phyloP scores from a whole-genome alignment of 495 filamentous ascomycete genomes.

The Aspergillus panamensis region DNA sequence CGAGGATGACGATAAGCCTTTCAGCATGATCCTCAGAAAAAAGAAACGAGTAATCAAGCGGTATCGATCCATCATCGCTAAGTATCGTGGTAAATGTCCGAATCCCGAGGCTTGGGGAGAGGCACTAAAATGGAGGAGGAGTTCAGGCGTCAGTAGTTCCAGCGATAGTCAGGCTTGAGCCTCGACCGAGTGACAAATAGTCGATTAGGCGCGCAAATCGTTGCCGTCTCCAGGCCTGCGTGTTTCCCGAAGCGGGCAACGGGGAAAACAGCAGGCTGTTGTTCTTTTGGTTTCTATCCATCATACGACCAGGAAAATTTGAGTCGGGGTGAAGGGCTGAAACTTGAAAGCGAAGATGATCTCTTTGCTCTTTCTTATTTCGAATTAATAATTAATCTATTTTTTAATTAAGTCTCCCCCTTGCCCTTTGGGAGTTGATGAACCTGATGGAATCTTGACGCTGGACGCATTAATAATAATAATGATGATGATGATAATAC shows the following conservation, averaged over 20 bases:
- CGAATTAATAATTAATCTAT: too few relatives aligned
- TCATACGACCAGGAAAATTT: not conserved
- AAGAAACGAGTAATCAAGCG: constrained; percentile 9
- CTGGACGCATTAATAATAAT: not conserved
- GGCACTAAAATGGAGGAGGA: not conserved
- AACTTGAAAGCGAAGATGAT: too few relatives aligned
- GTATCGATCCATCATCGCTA: too few relatives aligned
- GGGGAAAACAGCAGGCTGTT: not conserved
- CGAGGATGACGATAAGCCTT: constrained; percentile 10
- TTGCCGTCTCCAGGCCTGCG: constrained; percentile 10
- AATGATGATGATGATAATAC: too few relatives aligned
- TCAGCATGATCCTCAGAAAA: constrained; percentile 16
- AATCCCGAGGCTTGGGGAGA: not conserved
- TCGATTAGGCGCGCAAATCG: constrained; percentile 6
- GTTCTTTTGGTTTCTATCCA: not conserved
- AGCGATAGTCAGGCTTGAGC: constrained; percentile 17
- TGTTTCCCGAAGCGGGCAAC: constrained; percentile 11
- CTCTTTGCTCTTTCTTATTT: too few relatives aligned
- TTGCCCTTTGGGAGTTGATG: too few relatives aligned
- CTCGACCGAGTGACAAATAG: constrained; percentile 16
- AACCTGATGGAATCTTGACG: too few relatives aligned
- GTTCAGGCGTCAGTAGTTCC: constrained; percentile 11
- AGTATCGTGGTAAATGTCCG: constrained; percentile 10
- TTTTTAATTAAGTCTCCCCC: too few relatives aligned
- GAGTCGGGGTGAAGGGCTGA: too few relatives aligned